Evolutionary conservation across 305 asterid species (phyloP).

Genomic region (Fraxinus paxiana): DNA sequence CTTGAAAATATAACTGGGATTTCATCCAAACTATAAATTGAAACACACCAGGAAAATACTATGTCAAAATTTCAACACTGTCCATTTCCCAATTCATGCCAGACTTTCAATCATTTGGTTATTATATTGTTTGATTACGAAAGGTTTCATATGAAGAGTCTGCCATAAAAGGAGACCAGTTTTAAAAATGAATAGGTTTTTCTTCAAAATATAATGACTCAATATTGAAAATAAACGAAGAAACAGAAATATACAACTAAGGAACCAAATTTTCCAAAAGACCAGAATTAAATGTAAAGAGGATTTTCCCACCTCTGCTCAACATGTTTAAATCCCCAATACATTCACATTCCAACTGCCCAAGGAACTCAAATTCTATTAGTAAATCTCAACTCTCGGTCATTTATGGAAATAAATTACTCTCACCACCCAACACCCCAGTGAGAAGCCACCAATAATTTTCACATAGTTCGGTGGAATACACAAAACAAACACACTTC

Average conservation of each 20-base stretch:
- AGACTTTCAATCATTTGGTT: neutral
- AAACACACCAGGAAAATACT: neutral
- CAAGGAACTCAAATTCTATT: neutral
- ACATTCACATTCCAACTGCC: neutral
- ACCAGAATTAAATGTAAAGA: neutral
- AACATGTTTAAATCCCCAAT: neutral
- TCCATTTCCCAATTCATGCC: neutral
- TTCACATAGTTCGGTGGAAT: neutral
- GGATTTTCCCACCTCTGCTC: neutral
- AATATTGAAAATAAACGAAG: neutral
- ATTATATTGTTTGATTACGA: neutral
- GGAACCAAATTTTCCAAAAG: neutral
- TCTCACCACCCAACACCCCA: neutral
- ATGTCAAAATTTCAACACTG: neutral
- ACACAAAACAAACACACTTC: neutral
- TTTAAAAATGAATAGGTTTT: neutral
- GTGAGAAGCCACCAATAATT: neutral
- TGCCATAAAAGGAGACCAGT: neutral
- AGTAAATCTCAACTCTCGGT: neutral
- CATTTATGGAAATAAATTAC: neutral
- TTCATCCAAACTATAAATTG: neutral
- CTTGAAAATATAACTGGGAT: neutral
- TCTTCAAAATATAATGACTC: neutral
- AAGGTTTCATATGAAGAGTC: neutral
- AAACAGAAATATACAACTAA: slow-evolving; percentile 1